These are phyloP conservation scores for Talaromyces sp. DNA, from an alignment of 2,329 filamentous ascomycete species.

Conservation along the genomic window DNA sequence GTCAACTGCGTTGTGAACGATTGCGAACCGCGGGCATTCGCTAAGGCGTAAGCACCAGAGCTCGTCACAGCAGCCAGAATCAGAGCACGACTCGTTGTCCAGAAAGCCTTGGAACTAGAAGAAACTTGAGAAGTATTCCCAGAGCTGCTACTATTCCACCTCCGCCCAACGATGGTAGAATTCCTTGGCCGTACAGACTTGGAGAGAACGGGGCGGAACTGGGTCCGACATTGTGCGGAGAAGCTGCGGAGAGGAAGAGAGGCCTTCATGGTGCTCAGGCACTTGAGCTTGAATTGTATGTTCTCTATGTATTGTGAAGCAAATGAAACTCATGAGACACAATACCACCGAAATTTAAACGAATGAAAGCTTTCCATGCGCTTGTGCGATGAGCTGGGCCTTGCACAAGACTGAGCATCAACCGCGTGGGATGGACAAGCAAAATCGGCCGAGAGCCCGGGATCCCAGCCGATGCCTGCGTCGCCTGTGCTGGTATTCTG, in stretches of 20 bases:
- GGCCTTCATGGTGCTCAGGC: constrained; percentile 17
- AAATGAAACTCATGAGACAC: neutral
- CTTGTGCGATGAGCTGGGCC: neutral
- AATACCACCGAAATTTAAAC: neutral
- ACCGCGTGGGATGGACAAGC: neutral
- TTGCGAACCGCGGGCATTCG: constrained; percentile 33
- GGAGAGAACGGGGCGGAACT: constrained; percentile 17
- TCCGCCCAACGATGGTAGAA: neutral
- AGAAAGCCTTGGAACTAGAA: constrained; percentile 22
- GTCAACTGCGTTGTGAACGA: neutral
- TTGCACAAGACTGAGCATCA: neutral
- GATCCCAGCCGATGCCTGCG: neutral
- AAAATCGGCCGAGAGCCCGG: neutral
- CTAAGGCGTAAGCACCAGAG: constrained; percentile 47
- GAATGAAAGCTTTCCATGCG: neutral
- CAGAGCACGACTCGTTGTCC: constrained; percentile 43
- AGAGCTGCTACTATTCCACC: constrained; percentile 12
- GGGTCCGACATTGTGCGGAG: constrained; percentile 20
- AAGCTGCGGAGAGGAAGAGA: constrained; percentile 17
- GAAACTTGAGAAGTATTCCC: constrained; percentile 11
- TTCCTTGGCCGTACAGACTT: neutral
- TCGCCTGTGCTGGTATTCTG: neutral
- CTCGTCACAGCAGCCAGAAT: constrained; percentile 46
- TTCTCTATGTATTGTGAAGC: neutral
- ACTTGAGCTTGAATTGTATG: neutral